These are phyloP conservation scores for Hirsutella thompsonii DNA, from an alignment of 2,329 filamentous ascomycete species.

Conservation along the genomic window DNA sequence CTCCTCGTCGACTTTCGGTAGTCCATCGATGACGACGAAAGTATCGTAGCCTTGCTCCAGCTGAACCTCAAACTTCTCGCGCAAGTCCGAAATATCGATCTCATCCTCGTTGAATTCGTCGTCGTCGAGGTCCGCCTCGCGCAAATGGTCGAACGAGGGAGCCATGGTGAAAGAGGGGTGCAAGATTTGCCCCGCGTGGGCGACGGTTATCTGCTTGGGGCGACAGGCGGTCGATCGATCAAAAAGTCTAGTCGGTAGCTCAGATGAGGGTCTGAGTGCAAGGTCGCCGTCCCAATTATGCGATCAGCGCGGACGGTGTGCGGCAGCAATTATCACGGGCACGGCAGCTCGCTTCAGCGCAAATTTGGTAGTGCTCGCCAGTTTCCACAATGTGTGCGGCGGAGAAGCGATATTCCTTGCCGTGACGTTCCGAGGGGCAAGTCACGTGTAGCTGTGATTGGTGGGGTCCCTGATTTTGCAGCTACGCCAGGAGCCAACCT, in stretches of 20 bases:
- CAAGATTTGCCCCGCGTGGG: conserved; percentile 22
- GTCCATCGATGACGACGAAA: conserved; percentile 91
- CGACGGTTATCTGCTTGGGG: conserved; percentile 7
- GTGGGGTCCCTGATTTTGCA: conserved; percentile 5
- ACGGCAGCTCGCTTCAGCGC: conserved; percentile 8
- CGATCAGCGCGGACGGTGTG: background rate
- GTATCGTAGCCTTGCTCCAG: conserved; percentile 92
- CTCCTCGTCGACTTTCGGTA: conserved; percentile 79
- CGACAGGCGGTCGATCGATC: conserved; percentile 3
- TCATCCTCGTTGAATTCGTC: conserved; percentile 86
- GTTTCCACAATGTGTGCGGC: conserved; percentile 25
- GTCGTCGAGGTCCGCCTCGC: conserved; percentile 76
- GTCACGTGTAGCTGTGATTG: conserved; percentile 19
- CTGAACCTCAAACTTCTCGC: conserved; percentile 90
- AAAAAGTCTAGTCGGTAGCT: too few relatives aligned
- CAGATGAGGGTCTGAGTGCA: too few relatives aligned
- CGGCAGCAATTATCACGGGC: background rate
- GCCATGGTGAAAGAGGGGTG: conserved; percentile 58
- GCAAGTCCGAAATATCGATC: conserved; percentile 88
- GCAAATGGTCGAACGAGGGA: conserved; percentile 76
- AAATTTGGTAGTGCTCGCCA: conserved; percentile 25
- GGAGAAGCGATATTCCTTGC: conserved; percentile 26
- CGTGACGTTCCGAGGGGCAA: conserved; percentile 24
- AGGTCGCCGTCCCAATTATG: background rate
- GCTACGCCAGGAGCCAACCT: background rate